Base-by-base conservation (phyloP, 2,329 filamentous ascomycete genomes). In the Peltaster fructicola region DNA sequence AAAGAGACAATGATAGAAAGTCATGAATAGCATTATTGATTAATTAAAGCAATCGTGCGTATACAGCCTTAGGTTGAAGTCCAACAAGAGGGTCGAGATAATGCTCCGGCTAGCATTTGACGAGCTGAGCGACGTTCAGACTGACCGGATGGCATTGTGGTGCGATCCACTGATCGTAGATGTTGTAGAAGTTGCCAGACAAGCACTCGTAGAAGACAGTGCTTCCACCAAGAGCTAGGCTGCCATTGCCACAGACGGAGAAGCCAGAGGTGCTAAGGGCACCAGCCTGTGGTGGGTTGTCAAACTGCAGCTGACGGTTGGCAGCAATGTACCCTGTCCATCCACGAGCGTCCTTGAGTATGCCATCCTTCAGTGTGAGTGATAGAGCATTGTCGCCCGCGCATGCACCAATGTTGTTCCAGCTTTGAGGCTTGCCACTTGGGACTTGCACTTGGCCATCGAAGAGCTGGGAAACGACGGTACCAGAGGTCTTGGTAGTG, bases 241-340 rank as follows among this genome's bases (percentile, higher is more conserved):
- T 63, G 31, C 61, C 62, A 45, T 78, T 74, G 25, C 45, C 39
- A 47, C 76, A 81, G 25, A 69, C 50, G 4, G 71, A 72, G 55
- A 75, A 85, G 10, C 78, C 78, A n/a, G 62, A 57, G 4, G 73
- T 79, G 54, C 65, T 73, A 42, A 80, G 59, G 23, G 75, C 65
- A 20, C 70, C 73, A 3, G 65, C 57, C 51, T 84, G 77, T 1
- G 68, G 59, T 8, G 73, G 72, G 1, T 36, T 50, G 37, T 79
- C 73, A 35, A 78, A 79, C 47, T 79, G 73, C 53, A 77, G 72
- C 48, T 84, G 78, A 45, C 59, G 68, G 61, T 81, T 82, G 38
- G 66, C 59, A 6, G 74, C 76, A 39, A 85, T 74, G 50, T 78
- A 78, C 4, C 74, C 78, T 12, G 61, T 77, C 31, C 78, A 70